A percentile compares a stretch with the other conserved stretches of the same genome.
Conservation (phyloP, 495 filamentous ascomycete species). For the Extremus antarcticus region DNA sequence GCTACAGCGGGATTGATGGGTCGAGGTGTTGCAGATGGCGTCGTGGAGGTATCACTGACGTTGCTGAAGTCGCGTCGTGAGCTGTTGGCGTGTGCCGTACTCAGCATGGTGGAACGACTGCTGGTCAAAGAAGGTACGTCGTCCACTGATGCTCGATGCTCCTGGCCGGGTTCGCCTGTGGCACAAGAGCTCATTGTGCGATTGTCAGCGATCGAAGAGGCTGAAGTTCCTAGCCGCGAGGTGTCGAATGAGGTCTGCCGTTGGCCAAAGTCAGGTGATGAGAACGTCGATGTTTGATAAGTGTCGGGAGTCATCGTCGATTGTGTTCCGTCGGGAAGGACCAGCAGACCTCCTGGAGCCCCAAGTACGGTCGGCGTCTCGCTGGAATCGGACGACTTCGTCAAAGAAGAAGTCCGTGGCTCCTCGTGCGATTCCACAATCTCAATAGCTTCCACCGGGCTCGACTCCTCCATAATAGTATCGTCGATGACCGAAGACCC, state of each 20-base stretch:
- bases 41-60: not conserved
- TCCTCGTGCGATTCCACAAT: slow-evolving; percentile 34
- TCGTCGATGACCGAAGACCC: slow-evolving; percentile 37
- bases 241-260: slow-evolving; percentile 43
- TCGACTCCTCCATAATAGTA: slow-evolving; percentile 34
- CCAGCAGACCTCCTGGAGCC: slow-evolving; percentile 1
- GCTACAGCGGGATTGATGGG: not conserved
- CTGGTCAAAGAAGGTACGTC: slow-evolving; percentile 81
- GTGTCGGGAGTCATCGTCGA: slow-evolving; percentile 29
- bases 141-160: slow-evolving; percentile 65
- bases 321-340: slow-evolving; percentile 7
- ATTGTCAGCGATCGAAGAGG: slow-evolving; percentile 59
- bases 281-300: slow-evolving; percentile 35
- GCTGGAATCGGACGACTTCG: slow-evolving; percentile 44
- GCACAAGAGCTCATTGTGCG: slow-evolving; percentile 49
- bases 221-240: slow-evolving; percentile 58
- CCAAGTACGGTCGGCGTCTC: slow-evolving; percentile 37
- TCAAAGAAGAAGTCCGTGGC: slow-evolving; percentile 33
- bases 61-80: slow-evolving; percentile 18
- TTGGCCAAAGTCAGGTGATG: slow-evolving; percentile 34
- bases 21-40: not conserved
- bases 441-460: slow-evolving; percentile 29
- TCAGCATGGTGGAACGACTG: slow-evolving; percentile 76
- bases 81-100: slow-evolving; percentile 35
- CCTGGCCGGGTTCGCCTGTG: slow-evolving; percentile 51